Conservation (phyloP, 164 flowering plant species). For the Buxus sempervirens region DNA sequence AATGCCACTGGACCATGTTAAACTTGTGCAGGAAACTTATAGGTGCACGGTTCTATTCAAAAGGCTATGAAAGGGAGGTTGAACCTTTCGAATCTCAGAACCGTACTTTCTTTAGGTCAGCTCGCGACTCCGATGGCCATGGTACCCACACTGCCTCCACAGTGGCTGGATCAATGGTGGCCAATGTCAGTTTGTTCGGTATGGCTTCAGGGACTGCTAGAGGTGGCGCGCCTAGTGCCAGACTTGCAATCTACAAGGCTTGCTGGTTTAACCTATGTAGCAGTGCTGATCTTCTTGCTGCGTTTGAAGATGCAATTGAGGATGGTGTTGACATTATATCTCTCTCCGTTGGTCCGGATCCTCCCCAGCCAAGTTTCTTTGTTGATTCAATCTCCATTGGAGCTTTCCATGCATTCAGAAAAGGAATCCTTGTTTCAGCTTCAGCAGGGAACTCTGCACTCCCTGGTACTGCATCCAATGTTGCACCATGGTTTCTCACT, state of each 20-base stretch:
- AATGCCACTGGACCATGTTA: neutral
- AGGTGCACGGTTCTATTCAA: slow-evolving; percentile 36
- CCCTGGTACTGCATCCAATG: slow-evolving; percentile 26
- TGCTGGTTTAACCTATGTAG: slow-evolving; percentile 37
- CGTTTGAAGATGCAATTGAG: slow-evolving; percentile 48
- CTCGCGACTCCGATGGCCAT: slow-evolving; percentile 30
- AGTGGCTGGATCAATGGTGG: slow-evolving; percentile 40
- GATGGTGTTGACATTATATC: slow-evolving; percentile 60
- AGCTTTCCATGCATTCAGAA: slow-evolving; percentile 44
- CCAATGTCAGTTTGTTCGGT: slow-evolving; percentile 34
- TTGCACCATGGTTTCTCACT: slow-evolving; percentile 49
- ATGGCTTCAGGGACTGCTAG: slow-evolving; percentile 46
- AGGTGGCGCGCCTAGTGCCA: slow-evolving; percentile 55
- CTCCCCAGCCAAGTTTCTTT: slow-evolving; percentile 29
- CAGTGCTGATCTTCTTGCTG: slow-evolving; percentile 40
- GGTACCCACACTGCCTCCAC: slow-evolving; percentile 51
- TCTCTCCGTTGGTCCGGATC: slow-evolving; percentile 34
- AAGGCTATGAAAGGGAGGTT: slow-evolving; percentile 27
- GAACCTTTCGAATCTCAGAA: slow-evolving; percentile 24
- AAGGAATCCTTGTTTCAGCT: slow-evolving; percentile 40
- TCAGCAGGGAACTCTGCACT: slow-evolving; percentile 42
- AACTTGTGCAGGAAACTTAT: slow-evolving; percentile 42
- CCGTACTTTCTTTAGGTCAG: slow-evolving; percentile 16
- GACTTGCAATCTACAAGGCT: slow-evolving; percentile 56
- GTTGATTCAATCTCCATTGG: slow-evolving; percentile 38